Percentiles rank a stretch among this genome's conserved stretches.
These are phyloP conservation scores for Inosperma sp. DNA, from an alignment of 768 basidiomycete genomes.

Conservation along the genomic window DNA sequence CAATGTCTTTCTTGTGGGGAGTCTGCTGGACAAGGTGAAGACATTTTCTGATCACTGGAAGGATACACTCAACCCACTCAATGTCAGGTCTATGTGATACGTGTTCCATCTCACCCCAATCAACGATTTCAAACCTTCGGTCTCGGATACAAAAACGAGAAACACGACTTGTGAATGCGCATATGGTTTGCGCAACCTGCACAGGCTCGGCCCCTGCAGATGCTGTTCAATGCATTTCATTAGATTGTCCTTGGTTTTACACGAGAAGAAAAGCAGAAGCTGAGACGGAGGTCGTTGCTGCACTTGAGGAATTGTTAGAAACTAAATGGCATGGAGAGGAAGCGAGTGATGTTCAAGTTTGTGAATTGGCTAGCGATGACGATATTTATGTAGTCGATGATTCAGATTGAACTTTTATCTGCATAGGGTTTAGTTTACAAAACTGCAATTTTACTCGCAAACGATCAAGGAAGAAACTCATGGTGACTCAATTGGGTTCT, in stretches of 20 bases:
- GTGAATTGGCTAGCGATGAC: background rate
- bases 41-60: background rate
- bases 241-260: conserved; percentile 85
- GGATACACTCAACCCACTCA: background rate
- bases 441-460: too few species aligned
- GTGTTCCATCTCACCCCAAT: conserved; percentile 49
- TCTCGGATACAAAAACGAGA: conserved; percentile 54
- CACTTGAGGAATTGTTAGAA: conserved; percentile 33
- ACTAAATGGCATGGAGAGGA: conserved; percentile 13
- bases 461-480: too few species aligned
- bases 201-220: conserved; percentile 51
- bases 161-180: conserved; percentile 48
- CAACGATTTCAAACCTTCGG: conserved; percentile 53
- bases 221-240: conserved; percentile 68
- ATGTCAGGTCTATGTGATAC: conserved; percentile 56
- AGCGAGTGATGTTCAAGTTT: background rate
- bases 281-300: conserved; percentile 33
- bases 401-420: background rate
- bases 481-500: conserved; percentile 2
- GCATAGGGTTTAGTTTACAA: too few species aligned
- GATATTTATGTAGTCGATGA: conserved; percentile 5
- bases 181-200: conserved; percentile 72
- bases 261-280: conserved; percentile 57
- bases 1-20: conserved; percentile 69
- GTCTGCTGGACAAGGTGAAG: conserved; percentile 48